phyloP scores from a whole-genome alignment of 176 grass and related monocot genomes.

The Elymus sibiricus region DNA sequence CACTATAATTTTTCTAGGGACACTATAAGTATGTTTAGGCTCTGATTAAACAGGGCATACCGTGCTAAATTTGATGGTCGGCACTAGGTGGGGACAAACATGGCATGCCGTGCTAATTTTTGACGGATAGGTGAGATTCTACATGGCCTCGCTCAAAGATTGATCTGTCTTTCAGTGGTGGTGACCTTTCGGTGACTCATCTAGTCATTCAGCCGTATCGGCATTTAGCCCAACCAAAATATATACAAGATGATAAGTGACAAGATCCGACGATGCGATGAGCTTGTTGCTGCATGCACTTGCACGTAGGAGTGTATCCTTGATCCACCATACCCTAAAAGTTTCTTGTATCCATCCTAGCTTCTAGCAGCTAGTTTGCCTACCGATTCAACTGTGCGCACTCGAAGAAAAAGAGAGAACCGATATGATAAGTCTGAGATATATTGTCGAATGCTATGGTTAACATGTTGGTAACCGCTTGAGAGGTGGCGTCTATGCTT shows the following conservation, averaged over 20 bases:
- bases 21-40: not conserved
- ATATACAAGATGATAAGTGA: not conserved
- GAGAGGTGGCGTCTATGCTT: not conserved
- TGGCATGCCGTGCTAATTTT: not conserved
- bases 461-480: not conserved
- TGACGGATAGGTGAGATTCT: not conserved
- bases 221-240: not conserved
- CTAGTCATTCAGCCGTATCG: conserved; percentile 33
- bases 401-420: not conserved
- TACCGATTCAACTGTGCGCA: not conserved
- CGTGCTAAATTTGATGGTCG: not conserved
- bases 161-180: not conserved
- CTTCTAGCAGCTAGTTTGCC: not conserved
- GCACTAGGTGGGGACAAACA: not conserved
- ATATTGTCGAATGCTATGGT: conserved; percentile 11
- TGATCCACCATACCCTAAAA: not conserved
- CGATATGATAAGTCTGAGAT: not conserved
- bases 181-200: conserved; percentile 35
- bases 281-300: conserved; percentile 4
- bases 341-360: not conserved
- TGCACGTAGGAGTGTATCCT: not conserved
- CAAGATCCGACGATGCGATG: conserved; percentile 10
- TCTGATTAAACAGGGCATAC: not conserved
- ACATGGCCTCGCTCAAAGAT: too few species aligned
- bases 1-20: not conserved